Base-by-base conservation (phyloP, 140 eudicot species). In the Stevia rebaudiana region DNA sequence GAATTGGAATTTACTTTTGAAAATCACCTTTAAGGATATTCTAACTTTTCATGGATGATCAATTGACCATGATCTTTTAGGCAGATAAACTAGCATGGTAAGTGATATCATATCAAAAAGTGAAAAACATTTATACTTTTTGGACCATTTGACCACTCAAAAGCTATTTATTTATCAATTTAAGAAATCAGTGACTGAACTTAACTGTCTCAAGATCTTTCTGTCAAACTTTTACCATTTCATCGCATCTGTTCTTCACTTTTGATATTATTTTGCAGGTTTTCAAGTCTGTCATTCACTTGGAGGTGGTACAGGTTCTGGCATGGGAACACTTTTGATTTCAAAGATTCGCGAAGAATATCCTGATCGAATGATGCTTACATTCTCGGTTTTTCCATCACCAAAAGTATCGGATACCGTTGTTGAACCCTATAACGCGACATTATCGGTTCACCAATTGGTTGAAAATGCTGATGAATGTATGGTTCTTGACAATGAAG, bases 241-340 rank as follows among this genome's bases (percentile, higher is more conserved):
- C 13, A 25, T 54, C 28, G 40, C 4, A n/a, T 54, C 3, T 54
- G 22, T 3, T n/a, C n/a, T n/a, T n/a, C n/a, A n/a, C n/a, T n/a
- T n/a, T 30, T 55, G 11, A 15, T 61, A n/a, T 56, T 6, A 24
- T 8, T 16, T 59, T 43, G 58, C 89, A 88, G 96, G 96, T 75
- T 88, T 88, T 66, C 96, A 88, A 60, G 96, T 88, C 15, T 88
- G 96, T 43, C 96, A 88, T 68, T 88, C 96, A 28, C 94, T 88
- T 43, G 96, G 95, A 50, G 95, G 95, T 31, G 95, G 95, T 57
- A 88, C 95, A 8, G 95, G 95, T 44, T 88, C 95, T 43, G 95
- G 95, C 57, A 88, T 88, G 95, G 95, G 95, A 37, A 88, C 95
- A 16, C 89, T 88, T 11, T 70, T 88, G 80, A 88, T 88, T 41